Base-by-base conservation (phyloP, 2,329 filamentous ascomycete species). In the Talaromyces amestolkiae region DNA sequence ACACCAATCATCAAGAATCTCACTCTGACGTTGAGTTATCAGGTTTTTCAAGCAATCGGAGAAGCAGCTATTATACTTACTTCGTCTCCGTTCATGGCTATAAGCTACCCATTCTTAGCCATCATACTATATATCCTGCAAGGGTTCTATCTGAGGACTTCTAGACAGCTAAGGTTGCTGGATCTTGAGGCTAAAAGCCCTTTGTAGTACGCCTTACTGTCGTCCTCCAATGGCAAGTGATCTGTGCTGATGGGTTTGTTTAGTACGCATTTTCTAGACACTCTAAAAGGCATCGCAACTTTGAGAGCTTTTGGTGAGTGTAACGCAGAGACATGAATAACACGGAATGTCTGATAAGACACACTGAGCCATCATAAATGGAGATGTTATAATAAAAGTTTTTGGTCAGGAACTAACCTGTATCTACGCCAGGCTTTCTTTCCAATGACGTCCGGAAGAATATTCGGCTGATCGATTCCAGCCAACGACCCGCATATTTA, bases 111-210 rank as follows among this genome's bases (percentile, higher is more conserved):
- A n/a, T 59, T 66, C 22, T 10, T 66, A 6, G 39, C 31, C 15
- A 53, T 24, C 0, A 65, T 82, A 1, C 65, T 87, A 1, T 87
- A 82, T 64, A 64, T 77, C 1, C 72, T 88, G 0, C 86, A 88
- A 66, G 83, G 78, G 61, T 80, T 87, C 59, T 89, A 89, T 68
- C 78, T 89, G 2, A 79, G 84, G 0, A 89, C 86, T 0, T 88
- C 86, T 1, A 77, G 86, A 0, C 87, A 89, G 71, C 72, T 89
- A 7, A 80, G 87, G 58, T 78, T 87, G 22, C 72, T 89, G 7
- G 87, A 89, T 54, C 79, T 89, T 1, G 87, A 89, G 72, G 81
- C 84, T 1, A 88, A 88, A 69, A 83, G 83, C 1, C 86, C 86
- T 0, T 74, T 88, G 75, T 66, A 66, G 64, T 66, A 63, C 24